Conservation (phyloP, 176 grass and related monocot species). For the Tuctoria greenei region DNA sequence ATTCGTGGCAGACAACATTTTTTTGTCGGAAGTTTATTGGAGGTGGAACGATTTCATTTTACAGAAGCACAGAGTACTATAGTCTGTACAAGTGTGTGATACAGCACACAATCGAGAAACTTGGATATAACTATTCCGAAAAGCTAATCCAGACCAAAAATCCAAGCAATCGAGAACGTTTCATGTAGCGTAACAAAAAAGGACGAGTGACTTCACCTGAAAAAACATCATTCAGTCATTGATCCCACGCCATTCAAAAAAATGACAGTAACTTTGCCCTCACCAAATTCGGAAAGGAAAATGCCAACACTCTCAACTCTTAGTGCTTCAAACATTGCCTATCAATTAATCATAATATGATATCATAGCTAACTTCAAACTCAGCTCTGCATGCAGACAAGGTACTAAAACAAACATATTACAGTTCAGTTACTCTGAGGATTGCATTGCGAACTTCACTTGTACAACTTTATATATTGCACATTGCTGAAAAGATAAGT, state of each 20-base stretch:
- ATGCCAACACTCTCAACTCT: not conserved
- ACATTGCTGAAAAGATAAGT: not conserved
- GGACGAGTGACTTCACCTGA: not conserved
- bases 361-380: not conserved
- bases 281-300: not conserved
- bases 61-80: not conserved
- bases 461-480: slow-evolving; percentile 3
- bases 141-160: not conserved
- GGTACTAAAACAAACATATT: slow-evolving; percentile 1
- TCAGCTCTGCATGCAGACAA: not conserved
- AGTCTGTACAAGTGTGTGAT: not conserved
- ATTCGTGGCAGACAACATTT: not conserved
- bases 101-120: too few species aligned
- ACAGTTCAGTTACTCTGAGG: slow-evolving; percentile 10
- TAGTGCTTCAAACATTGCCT: not conserved
- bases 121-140: not conserved
- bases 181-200: not conserved
- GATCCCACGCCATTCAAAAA: not conserved
- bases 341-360: not conserved
- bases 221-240: not conserved
- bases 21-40: not conserved
- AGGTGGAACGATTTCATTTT: not conserved
- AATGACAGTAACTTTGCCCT: not conserved
- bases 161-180: not conserved
- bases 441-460: not conserved